Evolutionary conservation across 2,329 filamentous ascomycete genomes (phyloP).

Genomic region (Chaetomiaceae sp.): DNA sequence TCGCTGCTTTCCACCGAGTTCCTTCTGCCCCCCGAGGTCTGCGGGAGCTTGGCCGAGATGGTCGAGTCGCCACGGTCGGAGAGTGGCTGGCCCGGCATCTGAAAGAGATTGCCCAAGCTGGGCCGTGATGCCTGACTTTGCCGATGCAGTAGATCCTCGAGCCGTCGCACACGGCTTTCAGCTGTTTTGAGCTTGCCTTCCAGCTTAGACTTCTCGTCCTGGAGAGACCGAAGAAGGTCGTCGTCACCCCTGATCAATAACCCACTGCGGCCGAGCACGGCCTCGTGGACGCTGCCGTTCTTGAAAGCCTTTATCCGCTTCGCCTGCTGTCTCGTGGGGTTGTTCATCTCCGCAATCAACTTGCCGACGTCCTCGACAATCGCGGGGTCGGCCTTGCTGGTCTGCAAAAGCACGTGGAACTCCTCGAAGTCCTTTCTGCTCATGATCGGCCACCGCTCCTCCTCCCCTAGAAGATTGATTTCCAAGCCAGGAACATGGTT

Average conservation of each 20-base stretch:
- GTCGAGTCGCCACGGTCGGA: constrained; percentile 45
- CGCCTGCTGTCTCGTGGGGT: constrained; percentile 77
- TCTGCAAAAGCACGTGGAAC: constrained; percentile 61
- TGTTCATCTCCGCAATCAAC: constrained; percentile 70
- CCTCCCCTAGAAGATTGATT: constrained; percentile 75
- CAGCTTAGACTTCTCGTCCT: constrained; percentile 71
- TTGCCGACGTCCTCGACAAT: constrained; percentile 68
- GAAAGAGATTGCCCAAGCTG: constrained; percentile 50
- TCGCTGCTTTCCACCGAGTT: constrained; percentile 44
- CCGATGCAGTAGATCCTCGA: constrained; percentile 88
- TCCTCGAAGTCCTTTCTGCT: constrained; percentile 69
- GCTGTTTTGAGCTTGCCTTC: constrained; percentile 73
- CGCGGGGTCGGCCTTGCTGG: constrained; percentile 57
- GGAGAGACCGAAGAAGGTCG: constrained; percentile 69
- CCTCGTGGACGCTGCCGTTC: constrained; percentile 90
- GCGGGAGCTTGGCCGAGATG: constrained; percentile 41
- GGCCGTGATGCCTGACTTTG: constrained; percentile 58
- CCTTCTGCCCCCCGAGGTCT: constrained; percentile 38
- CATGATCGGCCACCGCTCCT: constrained; percentile 73
- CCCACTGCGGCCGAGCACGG: constrained; percentile 78
- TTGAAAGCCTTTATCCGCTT: constrained; percentile 91
- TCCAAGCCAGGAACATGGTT: constrained; percentile 70
- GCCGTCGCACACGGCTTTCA: constrained; percentile 79
- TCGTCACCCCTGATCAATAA: constrained; percentile 82
- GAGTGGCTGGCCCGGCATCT: constrained; percentile 39